These are phyloP conservation scores for Terana coerulea DNA, from an alignment of 768 basidiomycete genomes.

Conservation along the genomic window DNA sequence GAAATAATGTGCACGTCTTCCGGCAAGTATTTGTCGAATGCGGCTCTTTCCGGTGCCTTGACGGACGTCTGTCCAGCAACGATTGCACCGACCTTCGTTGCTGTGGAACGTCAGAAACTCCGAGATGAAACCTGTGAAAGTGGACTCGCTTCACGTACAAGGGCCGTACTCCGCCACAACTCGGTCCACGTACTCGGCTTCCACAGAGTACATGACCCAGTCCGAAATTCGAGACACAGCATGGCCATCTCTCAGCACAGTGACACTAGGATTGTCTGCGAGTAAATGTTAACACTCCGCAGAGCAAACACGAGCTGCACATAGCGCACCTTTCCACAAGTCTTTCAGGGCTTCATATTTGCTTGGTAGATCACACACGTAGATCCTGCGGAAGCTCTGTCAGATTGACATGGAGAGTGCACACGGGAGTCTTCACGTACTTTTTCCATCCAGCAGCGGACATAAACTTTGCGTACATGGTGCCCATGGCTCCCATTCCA, in stretches of 20 bases:
- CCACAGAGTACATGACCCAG: constrained; percentile 93
- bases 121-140: neutral
- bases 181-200: constrained; percentile 78
- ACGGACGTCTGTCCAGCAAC: constrained; percentile 97
- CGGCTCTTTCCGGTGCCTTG: constrained; percentile 87
- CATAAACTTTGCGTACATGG: constrained; percentile 84
- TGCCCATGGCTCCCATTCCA: constrained; percentile 97
- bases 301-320: neutral
- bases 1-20: constrained; percentile 86
- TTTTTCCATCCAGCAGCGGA: constrained; percentile 81
- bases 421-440: constrained; percentile 37
- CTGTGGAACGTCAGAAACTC: constrained; percentile 33
- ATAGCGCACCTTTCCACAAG: constrained; percentile 54
- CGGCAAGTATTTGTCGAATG: constrained; percentile 88
- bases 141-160: constrained; percentile 67
- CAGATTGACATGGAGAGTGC: neutral
- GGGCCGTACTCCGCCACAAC: constrained; percentile 91
- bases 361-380: constrained; percentile 82
- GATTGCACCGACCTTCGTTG: constrained; percentile 88
- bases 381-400: constrained; percentile 52
- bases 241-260: constrained; percentile 76
- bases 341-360: constrained; percentile 61
- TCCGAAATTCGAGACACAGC: constrained; percentile 85
- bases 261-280: constrained; percentile 56
- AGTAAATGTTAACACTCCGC: neutral